phyloP scores from a whole-genome alignment of 805 yeast species.

The Hemisphaericaspora nanyangensis region DNA sequence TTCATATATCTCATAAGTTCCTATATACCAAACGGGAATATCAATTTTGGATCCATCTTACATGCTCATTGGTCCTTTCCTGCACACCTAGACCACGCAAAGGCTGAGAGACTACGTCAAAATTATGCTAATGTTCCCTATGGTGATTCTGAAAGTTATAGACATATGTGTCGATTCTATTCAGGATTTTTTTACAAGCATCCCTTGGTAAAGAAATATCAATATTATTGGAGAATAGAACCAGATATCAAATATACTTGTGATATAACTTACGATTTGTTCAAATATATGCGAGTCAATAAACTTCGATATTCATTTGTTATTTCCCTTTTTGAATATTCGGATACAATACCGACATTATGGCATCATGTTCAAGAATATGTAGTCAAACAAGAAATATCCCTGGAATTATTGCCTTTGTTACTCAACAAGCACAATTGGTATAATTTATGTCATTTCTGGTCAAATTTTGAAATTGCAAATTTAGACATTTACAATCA shows the following conservation, averaged over 20 bases:
- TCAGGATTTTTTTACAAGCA: conserved; percentile 61
- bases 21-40: conserved; percentile 51
- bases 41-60: conserved; percentile 61
- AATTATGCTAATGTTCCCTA: conserved; percentile 28
- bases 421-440: conserved; percentile 3
- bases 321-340: conserved; percentile 60
- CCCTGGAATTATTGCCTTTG: conserved; percentile 2
- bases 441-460: conserved; percentile 76
- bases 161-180: conserved; percentile 62
- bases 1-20: conserved; percentile 48
- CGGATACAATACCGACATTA: conserved; percentile 56
- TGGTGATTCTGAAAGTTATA: conserved; percentile 57
- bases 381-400: conserved; percentile 23
- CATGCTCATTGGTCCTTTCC: conserved; percentile 71
- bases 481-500: conserved; percentile 65
- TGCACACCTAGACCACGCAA: conserved; percentile 46
- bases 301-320: conserved; percentile 65
- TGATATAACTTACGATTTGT: conserved; percentile 61
- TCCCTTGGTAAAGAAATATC: conserved; percentile 53
- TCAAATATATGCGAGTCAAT: conserved; percentile 52
- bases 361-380: conserved; percentile 56
- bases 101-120: conserved; percentile 14
- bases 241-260: conserved; percentile 62
- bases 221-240: conserved; percentile 76
- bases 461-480: conserved; percentile 79